Percentiles rank a stretch among this genome's conserved stretches.
These are phyloP conservation scores for Stylosanthes scabra DNA, from an alignment of 331 rosid genomes.

Conservation along the genomic window DNA sequence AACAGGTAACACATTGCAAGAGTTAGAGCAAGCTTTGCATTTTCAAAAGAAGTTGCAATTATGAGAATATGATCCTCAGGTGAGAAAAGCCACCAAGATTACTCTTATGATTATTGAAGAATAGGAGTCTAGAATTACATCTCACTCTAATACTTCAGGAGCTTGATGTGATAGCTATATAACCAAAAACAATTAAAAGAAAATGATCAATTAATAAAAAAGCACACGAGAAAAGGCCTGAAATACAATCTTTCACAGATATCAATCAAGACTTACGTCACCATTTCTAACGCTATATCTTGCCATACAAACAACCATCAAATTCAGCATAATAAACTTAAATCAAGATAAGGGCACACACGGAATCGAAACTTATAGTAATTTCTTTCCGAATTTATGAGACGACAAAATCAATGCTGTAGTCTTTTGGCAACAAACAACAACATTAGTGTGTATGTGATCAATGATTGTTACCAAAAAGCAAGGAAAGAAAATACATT, in stretches of 20 bases:
- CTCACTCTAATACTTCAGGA: constrained; percentile 8
- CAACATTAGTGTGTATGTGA: constrained; percentile 16
- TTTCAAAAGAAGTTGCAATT: constrained; percentile 26
- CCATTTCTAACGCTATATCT: constrained; percentile 11
- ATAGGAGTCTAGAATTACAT: not conserved
- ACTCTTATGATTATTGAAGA: not conserved
- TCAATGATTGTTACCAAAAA: constrained; percentile 8
- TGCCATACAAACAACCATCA: constrained; percentile 14
- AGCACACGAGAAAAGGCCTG: constrained; percentile 10
- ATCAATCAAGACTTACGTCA: not conserved
- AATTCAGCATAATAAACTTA: constrained; percentile 16
- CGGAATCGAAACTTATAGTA: constrained; percentile 9
- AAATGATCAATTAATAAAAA: constrained; percentile 1
- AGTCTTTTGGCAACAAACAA: constrained; percentile 10
- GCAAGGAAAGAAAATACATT: not conserved
- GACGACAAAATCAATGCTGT: constrained; percentile 4
- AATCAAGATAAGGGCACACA: constrained; percentile 33
- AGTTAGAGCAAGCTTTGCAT: constrained; percentile 6
- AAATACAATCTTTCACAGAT: constrained; percentile 10
- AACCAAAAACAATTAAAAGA: constrained; percentile 27
- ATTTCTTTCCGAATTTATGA: constrained; percentile 1
- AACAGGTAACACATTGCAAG: constrained; percentile 13
- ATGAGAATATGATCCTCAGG: constrained; percentile 9
- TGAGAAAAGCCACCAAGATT: not conserved
- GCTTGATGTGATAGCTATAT: constrained; percentile 23